These are phyloP conservation scores for Chlamydomonas asymmetrica DNA, from an alignment of 139 green algal species.

Conservation along the genomic window DNA sequence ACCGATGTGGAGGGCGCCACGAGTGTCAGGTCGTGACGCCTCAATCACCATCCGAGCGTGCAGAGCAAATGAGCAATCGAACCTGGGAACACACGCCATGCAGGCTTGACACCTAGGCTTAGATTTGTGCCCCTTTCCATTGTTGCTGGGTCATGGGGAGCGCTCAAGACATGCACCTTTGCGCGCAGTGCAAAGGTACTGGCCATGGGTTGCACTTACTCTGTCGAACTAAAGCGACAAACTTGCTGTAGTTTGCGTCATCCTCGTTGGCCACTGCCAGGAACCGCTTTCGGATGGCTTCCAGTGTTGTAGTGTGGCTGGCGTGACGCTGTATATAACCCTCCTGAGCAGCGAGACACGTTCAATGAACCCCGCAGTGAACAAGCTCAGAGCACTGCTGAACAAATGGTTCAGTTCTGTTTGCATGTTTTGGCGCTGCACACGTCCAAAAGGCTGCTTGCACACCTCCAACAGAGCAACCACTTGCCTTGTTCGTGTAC, in stretches of 20 bases:
- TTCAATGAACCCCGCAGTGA: too few species aligned
- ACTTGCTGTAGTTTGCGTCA: conserved; percentile 43
- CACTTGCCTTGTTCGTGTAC: conserved; percentile 50
- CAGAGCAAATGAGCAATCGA: too few species aligned
- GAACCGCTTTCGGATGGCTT: conserved; percentile 50
- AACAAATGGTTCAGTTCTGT: too few species aligned
- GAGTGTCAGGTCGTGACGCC: too few species aligned
- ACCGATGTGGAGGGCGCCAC: too few species aligned
- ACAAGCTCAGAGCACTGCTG: too few species aligned
- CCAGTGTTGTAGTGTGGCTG: conserved; percentile 33
- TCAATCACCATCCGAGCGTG: not conserved
- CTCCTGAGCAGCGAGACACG: conserved; percentile 53
- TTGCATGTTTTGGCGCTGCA: too few species aligned
- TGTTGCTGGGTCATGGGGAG: not conserved
- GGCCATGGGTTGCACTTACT: too few species aligned
- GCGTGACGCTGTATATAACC: conserved; percentile 51
- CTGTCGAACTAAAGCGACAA: conserved; percentile 39
- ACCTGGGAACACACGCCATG: too few species aligned
- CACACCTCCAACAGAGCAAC: not conserved
- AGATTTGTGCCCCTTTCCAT: too few species aligned
- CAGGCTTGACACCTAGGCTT: too few species aligned
- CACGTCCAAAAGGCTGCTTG: not conserved
- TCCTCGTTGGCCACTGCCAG: conserved; percentile 38
- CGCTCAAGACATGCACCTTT: not conserved
- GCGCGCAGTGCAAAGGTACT: too few species aligned